Base-by-base conservation (phyloP, 2,329 filamentous ascomycete species). In the Penicillium sp. region DNA sequence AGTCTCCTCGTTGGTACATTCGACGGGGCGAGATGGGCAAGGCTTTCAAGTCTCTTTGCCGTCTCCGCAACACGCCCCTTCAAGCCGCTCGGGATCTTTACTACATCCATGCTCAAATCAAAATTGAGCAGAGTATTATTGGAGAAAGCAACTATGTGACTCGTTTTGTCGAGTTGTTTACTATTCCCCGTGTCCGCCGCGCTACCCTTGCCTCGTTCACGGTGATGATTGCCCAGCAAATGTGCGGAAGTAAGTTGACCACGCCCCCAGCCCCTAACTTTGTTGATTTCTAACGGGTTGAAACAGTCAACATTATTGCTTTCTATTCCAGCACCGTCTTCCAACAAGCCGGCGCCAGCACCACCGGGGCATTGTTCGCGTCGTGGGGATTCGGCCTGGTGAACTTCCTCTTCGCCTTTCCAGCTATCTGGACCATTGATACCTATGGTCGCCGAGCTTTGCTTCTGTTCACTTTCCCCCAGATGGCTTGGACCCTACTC, bases 221-320 rank as follows among this genome's bases (percentile, higher is more conserved):
- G 1, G 88, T 92, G 59, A 95, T 95, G 90, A 84, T 88, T 62
- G 84, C 84, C 0, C 86, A 88, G 69, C 85, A 88, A 68, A 85
- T 88, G 80, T 87, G 84, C 61, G 81, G 81, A 72, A 78, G 54
- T 56, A 54, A 57, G 56, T 53, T 8, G 5, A 20, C n/a, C 14
- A 3, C 9, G 2, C 13, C 16, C 14, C 16, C 8, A 4, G 5
- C 16, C 13, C 35, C 5, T 20, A 2, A 5, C 13, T 4, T 4
- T 6, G 9, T 11, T 36, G 1, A 18, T 20, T 2, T 4, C 38
- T 48, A 41, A 44, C 24, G 1, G 24, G 20, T 16, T 16, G 2
- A 6, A 9, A 45, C 24, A 54, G 54, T 88, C 69, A 89, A 89
- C 65, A 87, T 90, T 50, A 87, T 90, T 49, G 85, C 87, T 0